Percentiles rank a stretch among this genome's conserved stretches.
These are phyloP conservation scores for Yamadazyma aaseri DNA, from an alignment of 1,139 yeast species.

Conservation along the genomic window DNA sequence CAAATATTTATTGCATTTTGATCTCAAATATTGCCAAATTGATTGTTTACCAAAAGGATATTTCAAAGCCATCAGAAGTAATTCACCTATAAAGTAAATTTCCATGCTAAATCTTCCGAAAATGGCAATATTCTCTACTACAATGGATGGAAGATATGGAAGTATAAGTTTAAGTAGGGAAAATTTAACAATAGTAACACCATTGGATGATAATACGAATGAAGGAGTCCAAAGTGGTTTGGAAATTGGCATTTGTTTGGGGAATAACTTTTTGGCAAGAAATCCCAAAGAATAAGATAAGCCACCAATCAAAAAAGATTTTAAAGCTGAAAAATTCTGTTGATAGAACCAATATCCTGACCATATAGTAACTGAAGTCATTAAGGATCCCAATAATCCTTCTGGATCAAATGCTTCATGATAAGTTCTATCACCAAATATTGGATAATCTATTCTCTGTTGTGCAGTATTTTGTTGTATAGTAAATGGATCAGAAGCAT, in stretches of 20 bases:
- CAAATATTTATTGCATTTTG: background rate
- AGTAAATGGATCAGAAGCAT: background rate
- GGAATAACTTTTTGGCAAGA: background rate
- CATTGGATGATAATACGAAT: constrained; percentile 4
- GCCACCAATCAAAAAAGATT: constrained; percentile 1
- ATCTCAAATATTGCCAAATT: background rate
- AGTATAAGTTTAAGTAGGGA: background rate
- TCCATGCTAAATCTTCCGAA: constrained; percentile 4
- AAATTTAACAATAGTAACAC: constrained; percentile 3
- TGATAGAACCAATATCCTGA: constrained; percentile 4
- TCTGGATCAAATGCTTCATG: constrained; percentile 6
- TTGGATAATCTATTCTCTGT: constrained; percentile 5
- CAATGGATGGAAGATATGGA: constrained; percentile 1
- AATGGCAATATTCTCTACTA: background rate
- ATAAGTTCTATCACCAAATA: constrained; percentile 6
- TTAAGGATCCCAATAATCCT: constrained; percentile 5
- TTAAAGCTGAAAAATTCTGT: background rate
- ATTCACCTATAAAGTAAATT: constrained; percentile 5
- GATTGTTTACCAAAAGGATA: background rate
- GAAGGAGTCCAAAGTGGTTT: constrained; percentile 8
- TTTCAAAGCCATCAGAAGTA: background rate
- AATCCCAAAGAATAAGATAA: constrained; percentile 1
- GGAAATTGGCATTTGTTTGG: constrained; percentile 4
- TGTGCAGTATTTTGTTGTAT: constrained; percentile 5
- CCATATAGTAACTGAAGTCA: constrained; percentile 7